Conservation (phyloP, 2,329 filamentous ascomycete species). For the Trichophyton mentagrophytes region DNA sequence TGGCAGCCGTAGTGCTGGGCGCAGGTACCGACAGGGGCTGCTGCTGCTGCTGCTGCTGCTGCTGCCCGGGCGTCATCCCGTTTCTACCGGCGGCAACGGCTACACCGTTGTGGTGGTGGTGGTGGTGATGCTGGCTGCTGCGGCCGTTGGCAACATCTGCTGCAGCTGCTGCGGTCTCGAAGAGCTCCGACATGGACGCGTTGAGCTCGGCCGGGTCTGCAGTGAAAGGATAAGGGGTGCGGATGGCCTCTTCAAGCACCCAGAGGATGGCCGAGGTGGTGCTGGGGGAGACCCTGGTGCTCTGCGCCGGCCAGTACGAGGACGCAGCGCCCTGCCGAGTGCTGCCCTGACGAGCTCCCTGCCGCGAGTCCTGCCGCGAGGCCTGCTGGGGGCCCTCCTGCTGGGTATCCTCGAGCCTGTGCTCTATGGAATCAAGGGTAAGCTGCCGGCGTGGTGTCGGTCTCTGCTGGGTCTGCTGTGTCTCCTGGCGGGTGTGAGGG, state of each 20-base stretch:
- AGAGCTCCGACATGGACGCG: conserved; percentile 79
- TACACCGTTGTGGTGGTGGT: conserved; percentile 44
- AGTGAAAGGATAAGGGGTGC: conserved; percentile 70
- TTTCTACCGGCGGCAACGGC: conserved; percentile 17
- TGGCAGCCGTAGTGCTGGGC: neutral
- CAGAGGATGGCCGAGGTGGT: conserved; percentile 86
- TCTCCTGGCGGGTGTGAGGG: too few species aligned
- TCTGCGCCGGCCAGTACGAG: conserved; percentile 40
- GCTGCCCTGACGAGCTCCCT: conserved; percentile 17
- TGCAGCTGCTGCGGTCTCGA: neutral
- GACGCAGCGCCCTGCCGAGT: conserved; percentile 20
- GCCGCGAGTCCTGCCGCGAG: neutral
- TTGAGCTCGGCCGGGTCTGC: conserved; percentile 75
- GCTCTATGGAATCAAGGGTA: conserved; percentile 1
- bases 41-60: conserved; percentile 1
- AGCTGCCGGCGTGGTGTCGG: neutral
- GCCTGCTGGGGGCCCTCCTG: neutral
- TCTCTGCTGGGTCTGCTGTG: neutral
- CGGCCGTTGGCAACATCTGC: neutral
- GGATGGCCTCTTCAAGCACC: conserved; percentile 79
- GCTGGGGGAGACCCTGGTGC: conserved; percentile 58
- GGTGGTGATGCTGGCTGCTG: conserved; percentile 15
- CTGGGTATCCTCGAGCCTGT: neutral
- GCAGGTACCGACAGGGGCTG: conserved; percentile 1
- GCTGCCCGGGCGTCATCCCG: conserved; percentile 35